Evolutionary conservation across 306 rosid genomes (phyloP).

Genomic region (Echinosophora koreensis): DNA sequence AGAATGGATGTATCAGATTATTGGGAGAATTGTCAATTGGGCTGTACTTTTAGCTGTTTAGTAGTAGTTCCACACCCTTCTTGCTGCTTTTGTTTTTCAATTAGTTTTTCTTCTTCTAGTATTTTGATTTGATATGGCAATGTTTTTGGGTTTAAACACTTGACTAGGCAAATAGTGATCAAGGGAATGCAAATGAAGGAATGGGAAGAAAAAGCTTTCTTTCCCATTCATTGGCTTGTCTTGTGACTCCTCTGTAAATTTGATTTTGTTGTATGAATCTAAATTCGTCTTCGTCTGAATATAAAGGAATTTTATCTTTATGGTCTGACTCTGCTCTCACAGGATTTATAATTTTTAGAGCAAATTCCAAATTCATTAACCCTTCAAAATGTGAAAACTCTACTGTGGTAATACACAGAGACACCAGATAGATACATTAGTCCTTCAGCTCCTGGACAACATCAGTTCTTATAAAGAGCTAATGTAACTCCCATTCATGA

Average conservation of each 20-base stretch:
- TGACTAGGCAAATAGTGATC: conserved; percentile 60
- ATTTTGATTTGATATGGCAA: conserved; percentile 36
- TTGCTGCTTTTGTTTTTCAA: conserved; percentile 27
- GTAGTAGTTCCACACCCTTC: conserved; percentile 50
- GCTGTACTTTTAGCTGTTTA: conserved; percentile 51
- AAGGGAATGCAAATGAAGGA: conserved; percentile 50
- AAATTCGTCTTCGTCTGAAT: conserved; percentile 47
- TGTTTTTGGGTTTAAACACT: conserved; percentile 58
- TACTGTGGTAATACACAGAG: too few relatives aligned
- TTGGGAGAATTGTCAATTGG: conserved; percentile 33
- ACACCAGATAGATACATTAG: too few relatives aligned
- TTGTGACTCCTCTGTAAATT: conserved; percentile 70
- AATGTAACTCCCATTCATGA: too few relatives aligned
- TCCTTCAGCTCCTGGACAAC: too few relatives aligned
- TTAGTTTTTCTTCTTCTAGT: conserved; percentile 40
- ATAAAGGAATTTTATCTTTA: conserved; percentile 49
- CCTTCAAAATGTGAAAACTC: too few relatives aligned
- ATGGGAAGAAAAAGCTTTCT: conserved; percentile 53
- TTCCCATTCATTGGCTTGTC: conserved; percentile 49
- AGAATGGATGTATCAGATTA: conserved; percentile 43
- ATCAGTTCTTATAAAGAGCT: too few relatives aligned
- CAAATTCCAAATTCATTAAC: not conserved
- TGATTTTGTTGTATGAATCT: conserved; percentile 58
- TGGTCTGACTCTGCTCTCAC: conserved; percentile 33
- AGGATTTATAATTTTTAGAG: conserved; percentile 9